Conservation (phyloP, 2,329 filamentous ascomycete species). For the Clonostachys rosea region DNA sequence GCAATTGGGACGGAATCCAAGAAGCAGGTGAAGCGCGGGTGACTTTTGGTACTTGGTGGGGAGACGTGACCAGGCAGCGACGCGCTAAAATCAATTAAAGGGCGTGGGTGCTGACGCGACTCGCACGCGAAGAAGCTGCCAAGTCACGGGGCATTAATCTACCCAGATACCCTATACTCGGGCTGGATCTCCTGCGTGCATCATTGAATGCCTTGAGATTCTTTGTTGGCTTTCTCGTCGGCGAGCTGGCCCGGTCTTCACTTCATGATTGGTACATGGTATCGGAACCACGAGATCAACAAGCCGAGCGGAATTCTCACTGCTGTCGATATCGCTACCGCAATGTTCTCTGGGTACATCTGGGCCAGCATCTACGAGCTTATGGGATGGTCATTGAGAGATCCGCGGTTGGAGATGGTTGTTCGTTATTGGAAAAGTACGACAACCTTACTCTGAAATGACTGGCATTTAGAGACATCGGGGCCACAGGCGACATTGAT, state of each 20-base stretch:
- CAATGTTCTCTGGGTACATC: constrained; percentile 45
- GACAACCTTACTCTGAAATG: constrained; percentile 8
- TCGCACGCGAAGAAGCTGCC: no score
- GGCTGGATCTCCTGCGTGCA: no score
- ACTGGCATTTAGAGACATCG: constrained; percentile 12
- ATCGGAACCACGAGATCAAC: constrained; percentile 38
- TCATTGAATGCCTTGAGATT: constrained; percentile 40
- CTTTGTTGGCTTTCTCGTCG: constrained; percentile 45
- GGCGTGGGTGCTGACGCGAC: no score
- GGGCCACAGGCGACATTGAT: no score
- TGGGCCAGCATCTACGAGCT: constrained; percentile 31
- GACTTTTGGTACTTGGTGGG: no score
- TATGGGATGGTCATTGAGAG: constrained; percentile 34
- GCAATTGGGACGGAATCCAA: no score
- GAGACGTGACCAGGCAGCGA: no score
- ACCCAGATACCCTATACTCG: no score
- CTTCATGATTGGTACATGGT: constrained; percentile 49
- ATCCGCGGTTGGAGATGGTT: constrained; percentile 32
- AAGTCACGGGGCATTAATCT: no score
- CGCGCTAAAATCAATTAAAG: no score
- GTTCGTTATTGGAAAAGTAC: constrained; percentile 12
- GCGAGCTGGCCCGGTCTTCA: constrained; percentile 39
- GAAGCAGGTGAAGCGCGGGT: no score
- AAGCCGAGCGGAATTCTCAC: constrained; percentile 46
- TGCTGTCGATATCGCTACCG: constrained; percentile 43